Evolutionary conservation across 2,329 filamentous ascomycete species (phyloP).

Genomic region (Diplocarpon mali): DNA sequence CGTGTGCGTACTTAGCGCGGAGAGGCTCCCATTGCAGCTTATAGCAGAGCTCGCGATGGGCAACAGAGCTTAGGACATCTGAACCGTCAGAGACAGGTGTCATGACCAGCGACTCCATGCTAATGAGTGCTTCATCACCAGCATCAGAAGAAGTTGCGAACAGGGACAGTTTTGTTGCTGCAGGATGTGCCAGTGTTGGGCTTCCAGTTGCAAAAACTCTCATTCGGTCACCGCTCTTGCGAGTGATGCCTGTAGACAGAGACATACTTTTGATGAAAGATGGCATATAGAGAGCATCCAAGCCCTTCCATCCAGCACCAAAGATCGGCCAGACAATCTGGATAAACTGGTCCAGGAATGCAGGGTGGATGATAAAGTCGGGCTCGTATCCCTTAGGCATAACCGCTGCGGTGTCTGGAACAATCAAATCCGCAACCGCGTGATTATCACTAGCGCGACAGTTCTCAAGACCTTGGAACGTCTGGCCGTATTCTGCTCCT

Average conservation of each 20-base stretch:
- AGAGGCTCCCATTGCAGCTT: slow-evolving; percentile 36
- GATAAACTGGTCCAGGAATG: slow-evolving; percentile 35
- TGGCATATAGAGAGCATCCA: slow-evolving; percentile 33
- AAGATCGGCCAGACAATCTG: slow-evolving; percentile 32
- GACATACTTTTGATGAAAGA: slow-evolving; percentile 32
- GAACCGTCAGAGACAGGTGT: slow-evolving; percentile 32
- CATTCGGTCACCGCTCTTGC: slow-evolving; percentile 26
- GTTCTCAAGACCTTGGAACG: slow-evolving; percentile 40
- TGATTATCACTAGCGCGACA: slow-evolving; percentile 31
- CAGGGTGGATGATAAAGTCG: slow-evolving; percentile 34
- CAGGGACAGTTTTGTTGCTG: slow-evolving; percentile 30
- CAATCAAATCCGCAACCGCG: slow-evolving; percentile 28
- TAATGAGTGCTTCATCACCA: slow-evolving; percentile 28
- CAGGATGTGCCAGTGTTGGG: slow-evolving; percentile 24
- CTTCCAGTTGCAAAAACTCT: slow-evolving; percentile 29
- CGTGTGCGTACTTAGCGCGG: neutral
- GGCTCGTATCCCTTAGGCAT: slow-evolving; percentile 38
- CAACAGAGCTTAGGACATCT: slow-evolving; percentile 18
- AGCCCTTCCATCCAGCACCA: slow-evolving; percentile 25
- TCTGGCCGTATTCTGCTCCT: slow-evolving; percentile 39
- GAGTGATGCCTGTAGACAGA: slow-evolving; percentile 27
- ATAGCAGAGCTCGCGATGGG: slow-evolving; percentile 34
- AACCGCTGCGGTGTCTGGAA: slow-evolving; percentile 32
- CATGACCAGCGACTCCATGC: slow-evolving; percentile 29
- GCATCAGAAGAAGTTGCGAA: slow-evolving; percentile 26